Evolutionary conservation across 1,284 basidiomycete genomes (phyloP).

Genomic region (Volvariella surrecta): DNA sequence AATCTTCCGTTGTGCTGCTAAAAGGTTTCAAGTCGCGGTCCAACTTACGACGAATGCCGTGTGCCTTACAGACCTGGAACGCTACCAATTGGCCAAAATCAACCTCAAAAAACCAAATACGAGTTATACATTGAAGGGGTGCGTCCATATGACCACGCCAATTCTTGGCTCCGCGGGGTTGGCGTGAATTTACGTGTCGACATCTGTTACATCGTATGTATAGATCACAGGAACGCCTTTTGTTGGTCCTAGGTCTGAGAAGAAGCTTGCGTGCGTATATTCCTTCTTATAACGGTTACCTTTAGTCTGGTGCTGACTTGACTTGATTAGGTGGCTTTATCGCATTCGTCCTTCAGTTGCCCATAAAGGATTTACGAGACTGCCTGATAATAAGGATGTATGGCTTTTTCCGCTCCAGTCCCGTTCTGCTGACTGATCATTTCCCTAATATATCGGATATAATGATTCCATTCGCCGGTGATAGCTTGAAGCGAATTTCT

Average conservation of each 20-base stretch:
- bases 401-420: conserved; percentile 16
- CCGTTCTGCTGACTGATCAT: no score
- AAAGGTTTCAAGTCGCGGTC: no score
- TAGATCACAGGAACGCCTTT: conserved; percentile 57
- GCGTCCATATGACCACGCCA: conserved; percentile 11
- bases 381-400: conserved; percentile 53
- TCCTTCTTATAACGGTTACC: no score
- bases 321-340: conserved; percentile 49
- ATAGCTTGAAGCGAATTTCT: conserved; percentile 52
- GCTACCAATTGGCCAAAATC: conserved; percentile 47
- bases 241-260: conserved; percentile 41
- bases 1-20: conserved; percentile 8
- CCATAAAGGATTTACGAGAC: conserved; percentile 50
- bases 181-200: no score
- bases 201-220: neutral
- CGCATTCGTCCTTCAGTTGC: conserved; percentile 64
- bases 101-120: conserved; percentile 53
- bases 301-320: no score
- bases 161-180: conserved; percentile 4
- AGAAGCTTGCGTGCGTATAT: conserved; percentile 25
- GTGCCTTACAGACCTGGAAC: conserved; percentile 34
- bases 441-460: no score
- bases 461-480: neutral
- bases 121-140: conserved; percentile 55
- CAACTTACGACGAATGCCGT: conserved; percentile 4